These are phyloP conservation scores for Elongisporangium undulatum DNA, from an alignment of 352 stramenopile species.

Conservation along the genomic window DNA sequence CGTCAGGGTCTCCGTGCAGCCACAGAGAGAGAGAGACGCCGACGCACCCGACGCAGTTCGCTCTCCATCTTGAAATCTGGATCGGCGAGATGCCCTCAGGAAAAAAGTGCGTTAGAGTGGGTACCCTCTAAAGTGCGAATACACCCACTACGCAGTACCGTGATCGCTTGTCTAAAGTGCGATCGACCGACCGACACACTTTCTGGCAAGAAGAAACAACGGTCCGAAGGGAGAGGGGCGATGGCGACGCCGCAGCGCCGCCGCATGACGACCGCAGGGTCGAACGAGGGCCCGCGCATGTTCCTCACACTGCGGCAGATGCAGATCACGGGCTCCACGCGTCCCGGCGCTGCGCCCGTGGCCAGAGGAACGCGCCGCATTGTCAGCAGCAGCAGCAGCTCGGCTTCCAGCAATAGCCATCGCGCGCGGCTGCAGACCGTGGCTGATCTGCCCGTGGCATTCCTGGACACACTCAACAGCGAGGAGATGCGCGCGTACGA, in stretches of 20 bases:
- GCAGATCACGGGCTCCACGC: constrained; percentile 50
- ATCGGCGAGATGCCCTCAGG: not conserved
- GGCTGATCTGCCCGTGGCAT: constrained; percentile 41
- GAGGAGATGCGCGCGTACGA: constrained; percentile 43
- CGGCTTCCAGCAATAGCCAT: constrained; percentile 32
- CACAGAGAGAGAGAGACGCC: not conserved
- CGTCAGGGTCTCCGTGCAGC: not conserved
- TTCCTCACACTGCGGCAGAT: constrained; percentile 56
- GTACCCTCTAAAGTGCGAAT: not conserved
- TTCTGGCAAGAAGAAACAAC: not conserved
- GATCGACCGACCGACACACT: not conserved
- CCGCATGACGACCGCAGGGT: not conserved
- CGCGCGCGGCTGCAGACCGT: constrained; percentile 42
- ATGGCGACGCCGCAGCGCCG: not conserved
- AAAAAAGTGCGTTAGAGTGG: not conserved
- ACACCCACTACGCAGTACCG: not conserved
- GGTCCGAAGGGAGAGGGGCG: not conserved
- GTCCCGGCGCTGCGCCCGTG: not conserved
- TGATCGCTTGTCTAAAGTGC: not conserved
- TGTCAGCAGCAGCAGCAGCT: constrained; percentile 2
- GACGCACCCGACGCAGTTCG: not conserved
- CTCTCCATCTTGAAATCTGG: not conserved
- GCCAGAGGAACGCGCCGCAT: not conserved
- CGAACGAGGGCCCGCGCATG: constrained; percentile 17
- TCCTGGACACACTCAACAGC: constrained; percentile 41